Percentiles rank a stretch among this genome's conserved stretches.
Conservation (phyloP, 73 alveolate genomes). For the Paramecium sonneborni region DNA sequence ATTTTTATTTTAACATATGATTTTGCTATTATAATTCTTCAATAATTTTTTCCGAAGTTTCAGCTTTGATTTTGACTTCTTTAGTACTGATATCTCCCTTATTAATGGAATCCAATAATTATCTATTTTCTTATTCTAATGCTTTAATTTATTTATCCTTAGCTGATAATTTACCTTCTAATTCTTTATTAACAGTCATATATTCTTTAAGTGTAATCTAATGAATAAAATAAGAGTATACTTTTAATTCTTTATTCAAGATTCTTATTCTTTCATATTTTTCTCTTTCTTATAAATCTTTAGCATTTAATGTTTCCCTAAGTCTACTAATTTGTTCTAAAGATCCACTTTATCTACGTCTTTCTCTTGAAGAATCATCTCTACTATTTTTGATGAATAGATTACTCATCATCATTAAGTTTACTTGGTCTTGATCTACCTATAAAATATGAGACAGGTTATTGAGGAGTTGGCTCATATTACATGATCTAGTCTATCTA, state of each 20-base stretch:
- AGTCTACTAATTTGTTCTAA: constrained; percentile 37
- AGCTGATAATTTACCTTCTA: not conserved
- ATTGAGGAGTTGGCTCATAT: constrained; percentile 13
- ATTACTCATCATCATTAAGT: constrained; percentile 37
- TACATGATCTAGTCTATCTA: constrained; percentile 35
- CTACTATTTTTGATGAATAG: not conserved
- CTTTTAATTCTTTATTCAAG: constrained; percentile 32
- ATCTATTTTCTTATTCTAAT: constrained; percentile 6
- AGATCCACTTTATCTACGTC: constrained; percentile 51
- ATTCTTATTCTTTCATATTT: constrained; percentile 51
- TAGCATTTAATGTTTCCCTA: constrained; percentile 36
- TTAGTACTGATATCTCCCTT: not conserved
- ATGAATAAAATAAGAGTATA: not conserved
- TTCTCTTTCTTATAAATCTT: constrained; percentile 23
- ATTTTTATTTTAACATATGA: constrained; percentile 2
- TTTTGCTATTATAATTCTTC: constrained; percentile 11
- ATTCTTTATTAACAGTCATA: constrained; percentile 33
- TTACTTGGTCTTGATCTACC: constrained; percentile 39
- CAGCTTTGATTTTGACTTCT: not conserved
- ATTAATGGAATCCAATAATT: not conserved
- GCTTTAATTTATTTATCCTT: constrained; percentile 14
- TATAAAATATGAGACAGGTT: not conserved
- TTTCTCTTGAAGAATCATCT: constrained; percentile 50
- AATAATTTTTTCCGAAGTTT: not conserved
- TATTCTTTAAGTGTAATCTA: constrained; percentile 50